Conservation (phyloP, 805 yeast species). For the Groenewaldozyma tartarivorans region DNA sequence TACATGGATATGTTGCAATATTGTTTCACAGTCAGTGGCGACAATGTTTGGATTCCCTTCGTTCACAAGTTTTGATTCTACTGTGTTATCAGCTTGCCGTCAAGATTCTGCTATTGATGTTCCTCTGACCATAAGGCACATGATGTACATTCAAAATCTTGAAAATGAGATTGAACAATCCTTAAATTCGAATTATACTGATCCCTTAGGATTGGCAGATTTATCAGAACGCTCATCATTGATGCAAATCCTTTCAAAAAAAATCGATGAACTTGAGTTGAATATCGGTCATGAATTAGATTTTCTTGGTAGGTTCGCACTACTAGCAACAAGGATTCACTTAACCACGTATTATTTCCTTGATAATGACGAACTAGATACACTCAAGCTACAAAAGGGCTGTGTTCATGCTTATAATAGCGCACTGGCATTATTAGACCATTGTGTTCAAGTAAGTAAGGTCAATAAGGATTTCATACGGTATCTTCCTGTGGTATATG, state of each 20-base stretch:
- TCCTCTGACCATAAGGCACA: slow-evolving; percentile 55
- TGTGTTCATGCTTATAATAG: slow-evolving; percentile 72
- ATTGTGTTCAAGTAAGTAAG: slow-evolving; percentile 52
- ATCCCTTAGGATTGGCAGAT: slow-evolving; percentile 55
- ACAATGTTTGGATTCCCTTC: slow-evolving; percentile 93
- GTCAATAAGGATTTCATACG: slow-evolving; percentile 51
- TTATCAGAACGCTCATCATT: slow-evolving; percentile 68
- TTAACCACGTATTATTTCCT: slow-evolving; percentile 72
- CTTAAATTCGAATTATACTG: slow-evolving; percentile 59
- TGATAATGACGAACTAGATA: slow-evolving; percentile 37
- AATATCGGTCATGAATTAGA: slow-evolving; percentile 37
- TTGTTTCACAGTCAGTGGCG: slow-evolving; percentile 82
- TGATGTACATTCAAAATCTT: slow-evolving; percentile 75
- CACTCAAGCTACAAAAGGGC: slow-evolving; percentile 60
- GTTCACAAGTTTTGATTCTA: slow-evolving; percentile 73
- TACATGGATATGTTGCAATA: slow-evolving; percentile 92
- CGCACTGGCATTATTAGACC: slow-evolving; percentile 59
- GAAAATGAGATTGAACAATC: slow-evolving; percentile 80
- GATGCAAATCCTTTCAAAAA: slow-evolving; percentile 56
- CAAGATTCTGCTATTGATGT: slow-evolving; percentile 38
- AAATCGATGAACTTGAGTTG: slow-evolving; percentile 68
- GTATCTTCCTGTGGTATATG: slow-evolving; percentile 69
- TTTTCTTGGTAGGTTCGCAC: slow-evolving; percentile 57
- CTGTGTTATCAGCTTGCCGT: slow-evolving; percentile 46
- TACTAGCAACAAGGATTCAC: slow-evolving; percentile 72